A percentile compares a stretch with the other conserved stretches of the same genome.
phyloP scores from a whole-genome alignment of 768 basidiomycete genomes.

The Inosperma sp. region DNA sequence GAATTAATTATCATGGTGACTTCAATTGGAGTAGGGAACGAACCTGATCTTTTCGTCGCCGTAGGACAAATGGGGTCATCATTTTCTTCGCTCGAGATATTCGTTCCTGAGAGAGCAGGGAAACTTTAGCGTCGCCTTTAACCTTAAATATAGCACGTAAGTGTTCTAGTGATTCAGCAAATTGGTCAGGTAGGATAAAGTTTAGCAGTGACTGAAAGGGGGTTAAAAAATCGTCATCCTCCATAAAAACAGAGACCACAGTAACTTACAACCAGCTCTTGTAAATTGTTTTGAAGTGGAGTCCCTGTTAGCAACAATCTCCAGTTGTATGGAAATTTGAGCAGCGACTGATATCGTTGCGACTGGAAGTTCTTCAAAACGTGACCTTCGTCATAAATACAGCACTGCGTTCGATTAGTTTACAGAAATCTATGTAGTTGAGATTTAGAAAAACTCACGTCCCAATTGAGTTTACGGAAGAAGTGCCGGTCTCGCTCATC shows the following conservation, averaged over 20 bases:
- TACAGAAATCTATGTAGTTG: conserved; percentile 5
- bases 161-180: conserved; percentile 69
- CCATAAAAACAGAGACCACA: neutral
- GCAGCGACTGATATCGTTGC: conserved; percentile 87
- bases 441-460: conserved; percentile 52
- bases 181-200: conserved; percentile 92
- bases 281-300: conserved; percentile 87
- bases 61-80: conserved; percentile 98
- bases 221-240: conserved; percentile 7
- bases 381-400: conserved; percentile 96
- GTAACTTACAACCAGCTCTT: conserved; percentile 76
- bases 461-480: conserved; percentile 86
- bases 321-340: conserved; percentile 86
- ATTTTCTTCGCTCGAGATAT: conserved; percentile 96
- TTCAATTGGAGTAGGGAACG: conserved; percentile 10
- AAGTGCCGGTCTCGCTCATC: conserved; percentile 90
- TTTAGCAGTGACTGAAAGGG: conserved; percentile 82
- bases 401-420: conserved; percentile 50
- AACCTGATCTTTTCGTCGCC: conserved; percentile 94
- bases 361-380: conserved; percentile 96
- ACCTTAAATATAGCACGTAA: conserved; percentile 96
- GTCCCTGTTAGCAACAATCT: conserved; percentile 91
- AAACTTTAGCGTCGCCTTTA: conserved; percentile 85
- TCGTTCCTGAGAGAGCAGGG: conserved; percentile 86
- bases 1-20: neutral